These are phyloP conservation scores for Boletus pseudo-olivaceus DNA, from an alignment of 768 basidiomycete genomes.

Conservation along the genomic window DNA sequence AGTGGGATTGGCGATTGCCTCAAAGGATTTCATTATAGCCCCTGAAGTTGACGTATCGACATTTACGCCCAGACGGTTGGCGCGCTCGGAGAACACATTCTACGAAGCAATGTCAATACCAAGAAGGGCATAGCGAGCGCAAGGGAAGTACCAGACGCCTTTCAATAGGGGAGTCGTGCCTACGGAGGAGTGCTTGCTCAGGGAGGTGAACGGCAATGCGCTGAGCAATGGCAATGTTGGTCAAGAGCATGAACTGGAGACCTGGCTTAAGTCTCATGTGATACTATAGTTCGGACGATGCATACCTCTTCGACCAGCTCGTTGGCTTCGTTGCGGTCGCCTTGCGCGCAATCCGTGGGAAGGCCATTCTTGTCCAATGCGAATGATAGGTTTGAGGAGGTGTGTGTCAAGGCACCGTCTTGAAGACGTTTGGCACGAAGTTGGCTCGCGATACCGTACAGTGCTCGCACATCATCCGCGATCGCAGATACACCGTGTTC, in stretches of 20 bases:
- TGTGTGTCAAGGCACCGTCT: slow-evolving; percentile 71
- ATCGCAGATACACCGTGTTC: slow-evolving; percentile 61
- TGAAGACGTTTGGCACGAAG: slow-evolving; percentile 72
- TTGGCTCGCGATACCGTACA: slow-evolving; percentile 69
- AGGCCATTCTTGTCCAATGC: slow-evolving; percentile 72
- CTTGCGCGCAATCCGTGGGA: slow-evolving; percentile 74
- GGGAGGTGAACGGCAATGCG: slow-evolving; percentile 92
- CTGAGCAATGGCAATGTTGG: slow-evolving; percentile 88
- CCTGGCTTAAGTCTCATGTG: slow-evolving; percentile 1
- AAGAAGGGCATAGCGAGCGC: not conserved
- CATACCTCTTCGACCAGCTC: slow-evolving; percentile 84
- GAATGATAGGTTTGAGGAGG: slow-evolving; percentile 72
- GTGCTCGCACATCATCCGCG: slow-evolving; percentile 68
- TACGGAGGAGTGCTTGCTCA: slow-evolving; percentile 94
- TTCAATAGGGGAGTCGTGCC: slow-evolving; percentile 91
- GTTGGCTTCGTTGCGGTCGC: slow-evolving; percentile 68
- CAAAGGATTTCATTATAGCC: slow-evolving; percentile 79
- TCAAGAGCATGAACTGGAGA: slow-evolving; percentile 85
- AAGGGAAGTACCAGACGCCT: slow-evolving; percentile 64
- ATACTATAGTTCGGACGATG: not conserved
- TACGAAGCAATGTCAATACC: slow-evolving; percentile 29
- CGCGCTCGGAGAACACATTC: slow-evolving; percentile 78
- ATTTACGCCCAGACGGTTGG: slow-evolving; percentile 75
- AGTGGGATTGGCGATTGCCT: slow-evolving; percentile 67
- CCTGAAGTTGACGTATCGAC: slow-evolving; percentile 80